Evolutionary conservation across 495 filamentous ascomycete genomes (phyloP).

Genomic region (Podospora sp.): DNA sequence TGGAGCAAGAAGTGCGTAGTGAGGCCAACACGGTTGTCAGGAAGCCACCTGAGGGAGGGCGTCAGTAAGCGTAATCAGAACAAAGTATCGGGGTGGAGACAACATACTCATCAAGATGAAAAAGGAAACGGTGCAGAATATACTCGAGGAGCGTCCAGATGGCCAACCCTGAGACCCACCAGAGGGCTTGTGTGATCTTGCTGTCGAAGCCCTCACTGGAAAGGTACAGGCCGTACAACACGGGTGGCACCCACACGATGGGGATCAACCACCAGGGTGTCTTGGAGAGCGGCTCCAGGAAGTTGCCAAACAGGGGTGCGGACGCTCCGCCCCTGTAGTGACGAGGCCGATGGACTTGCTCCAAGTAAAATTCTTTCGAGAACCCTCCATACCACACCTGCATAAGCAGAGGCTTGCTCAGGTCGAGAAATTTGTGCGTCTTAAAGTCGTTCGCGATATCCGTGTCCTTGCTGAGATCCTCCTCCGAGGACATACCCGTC

Average conservation of each 20-base stretch:
- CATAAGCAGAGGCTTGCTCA: conserved; percentile 79
- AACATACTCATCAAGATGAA: conserved; percentile 87
- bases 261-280: conserved; percentile 94
- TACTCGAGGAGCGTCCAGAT: conserved; percentile 95
- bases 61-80: conserved; percentile 23
- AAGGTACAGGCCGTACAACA: conserved; percentile 73
- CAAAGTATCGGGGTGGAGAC: not conserved
- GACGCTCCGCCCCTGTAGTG: conserved; percentile 93
- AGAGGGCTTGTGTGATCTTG: conserved; percentile 46
- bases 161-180: conserved; percentile 66
- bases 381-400: conserved; percentile 92
- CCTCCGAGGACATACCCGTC: conserved; percentile 83
- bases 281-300: conserved; percentile 90
- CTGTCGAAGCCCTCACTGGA: conserved; percentile 59
- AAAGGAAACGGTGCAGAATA: conserved; percentile 83
- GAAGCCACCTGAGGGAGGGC: conserved; percentile 67
- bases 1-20: conserved; percentile 93
- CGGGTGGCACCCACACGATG: conserved; percentile 77
- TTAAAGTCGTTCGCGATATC: conserved; percentile 74
- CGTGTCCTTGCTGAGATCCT: conserved; percentile 85
- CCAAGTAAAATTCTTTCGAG: conserved; percentile 89
- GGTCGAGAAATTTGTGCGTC: conserved; percentile 89
- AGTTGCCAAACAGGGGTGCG: conserved; percentile 95
- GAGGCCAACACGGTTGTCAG: conserved; percentile 86
- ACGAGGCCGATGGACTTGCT: conserved; percentile 92